Base-by-base conservation (phyloP, 805 yeast species). In the Kockiozyma suomiensis region DNA sequence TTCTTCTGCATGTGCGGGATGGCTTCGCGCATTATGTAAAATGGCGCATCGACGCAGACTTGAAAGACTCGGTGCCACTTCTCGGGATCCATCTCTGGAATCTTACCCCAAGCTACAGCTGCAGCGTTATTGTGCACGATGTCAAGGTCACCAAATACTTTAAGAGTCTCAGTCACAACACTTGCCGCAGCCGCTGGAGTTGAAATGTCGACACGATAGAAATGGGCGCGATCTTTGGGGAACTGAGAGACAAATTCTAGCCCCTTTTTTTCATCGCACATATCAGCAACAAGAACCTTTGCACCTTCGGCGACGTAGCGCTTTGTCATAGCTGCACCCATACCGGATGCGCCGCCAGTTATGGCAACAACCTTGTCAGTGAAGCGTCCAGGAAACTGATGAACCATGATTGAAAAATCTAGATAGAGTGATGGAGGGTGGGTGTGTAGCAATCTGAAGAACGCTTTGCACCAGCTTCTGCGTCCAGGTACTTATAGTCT, bases 361-460 rank as follows among this genome's bases (percentile, higher is more conserved):
- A 51, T 40, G 28, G 26, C 19, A 12, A 40, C 40, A 15, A 35
- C 26, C 38, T 51, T 51, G 37, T 43, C 55, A 13, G 8, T 51
- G 26, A 35, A 38, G n/a, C 42, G 42, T 80, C 79, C 61, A n/a
- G 17, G 50, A 26, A 15, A 47, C 15, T 38, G 19, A 15, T 10
- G 42, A 38, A 38, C 42, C 42, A 38, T n/a, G n/a, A n/a, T n/a
- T n/a, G n/a, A n/a, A n/a, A n/a, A n/a, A n/a, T n/a, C n/a, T n/a
- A n/a, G n/a, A n/a, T n/a, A n/a, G n/a, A n/a, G n/a, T n/a, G n/a
- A n/a, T n/a, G n/a, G n/a, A n/a, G n/a, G n/a, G n/a, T n/a, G n/a
- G n/a, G n/a, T n/a, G n/a, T n/a, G n/a, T n/a, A n/a, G n/a, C n/a
- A n/a, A n/a, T n/a, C n/a, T n/a, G n/a, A n/a, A n/a, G n/a, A n/a